Percentiles rank a stretch among this genome's conserved stretches.
phyloP scores from a whole-genome alignment of 2,329 filamentous ascomycete genomes.

The Cadophora sp. region DNA sequence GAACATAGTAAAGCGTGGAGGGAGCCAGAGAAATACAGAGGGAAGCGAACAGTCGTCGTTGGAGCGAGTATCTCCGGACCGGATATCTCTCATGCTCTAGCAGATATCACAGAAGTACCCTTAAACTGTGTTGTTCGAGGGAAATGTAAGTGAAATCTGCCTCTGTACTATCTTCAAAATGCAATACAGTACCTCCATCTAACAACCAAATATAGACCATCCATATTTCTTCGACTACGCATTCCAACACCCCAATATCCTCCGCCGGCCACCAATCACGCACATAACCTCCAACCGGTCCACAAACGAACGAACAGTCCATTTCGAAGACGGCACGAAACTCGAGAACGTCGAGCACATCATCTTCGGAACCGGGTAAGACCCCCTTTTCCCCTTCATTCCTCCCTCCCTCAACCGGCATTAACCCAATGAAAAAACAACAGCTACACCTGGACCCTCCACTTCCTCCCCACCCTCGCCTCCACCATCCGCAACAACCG shows the following conservation, averaged over 20 bases:
- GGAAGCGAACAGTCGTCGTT: slow-evolving; percentile 63
- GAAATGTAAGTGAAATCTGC: slow-evolving; percentile 39
- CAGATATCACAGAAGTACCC: slow-evolving; percentile 53
- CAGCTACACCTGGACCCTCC: slow-evolving; percentile 65
- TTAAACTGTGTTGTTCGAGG: slow-evolving; percentile 61
- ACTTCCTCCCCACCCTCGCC: slow-evolving; percentile 61
- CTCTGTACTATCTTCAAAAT: neutral
- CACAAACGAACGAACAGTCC: slow-evolving; percentile 51
- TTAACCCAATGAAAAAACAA: neutral
- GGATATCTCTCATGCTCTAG: slow-evolving; percentile 64
- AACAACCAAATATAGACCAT: slow-evolving; percentile 5
- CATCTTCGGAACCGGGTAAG: slow-evolving; percentile 67
- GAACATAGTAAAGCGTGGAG: slow-evolving; percentile 79
- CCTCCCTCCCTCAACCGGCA: neutral
- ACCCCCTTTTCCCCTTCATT: neutral
- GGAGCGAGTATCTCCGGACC: slow-evolving; percentile 70
- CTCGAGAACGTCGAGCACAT: slow-evolving; percentile 64
- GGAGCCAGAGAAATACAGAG: slow-evolving; percentile 61
- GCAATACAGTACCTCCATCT: too few species aligned
- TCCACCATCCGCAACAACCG: slow-evolving; percentile 57
- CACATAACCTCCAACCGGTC: slow-evolving; percentile 47
- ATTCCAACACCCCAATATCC: slow-evolving; percentile 64
- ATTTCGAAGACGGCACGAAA: slow-evolving; percentile 61
- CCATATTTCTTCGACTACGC: slow-evolving; percentile 55
- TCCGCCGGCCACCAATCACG: slow-evolving; percentile 55